Evolutionary conservation across 140 eudicot genomes (phyloP), one percentile per base, ranked within the genome.

Genomic region (Flaveria floridana): DNA sequence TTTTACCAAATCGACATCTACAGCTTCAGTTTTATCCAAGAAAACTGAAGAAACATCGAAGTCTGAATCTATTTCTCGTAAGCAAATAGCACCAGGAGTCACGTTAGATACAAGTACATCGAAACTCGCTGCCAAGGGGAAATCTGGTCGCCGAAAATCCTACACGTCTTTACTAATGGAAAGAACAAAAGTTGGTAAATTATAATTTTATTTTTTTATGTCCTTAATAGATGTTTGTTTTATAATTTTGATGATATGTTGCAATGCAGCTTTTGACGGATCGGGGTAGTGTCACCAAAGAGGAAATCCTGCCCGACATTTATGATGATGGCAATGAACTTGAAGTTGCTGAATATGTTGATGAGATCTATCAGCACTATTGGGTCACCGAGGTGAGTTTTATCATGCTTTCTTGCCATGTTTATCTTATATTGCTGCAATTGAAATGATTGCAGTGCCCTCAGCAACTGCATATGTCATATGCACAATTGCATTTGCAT

Each of bases 311-410:
- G 74, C 96, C 97, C 0, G 53, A 77, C 44, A 94, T 94, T 34
- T 85, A 94, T 79, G 92, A 90, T 80, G 85, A 84, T 48, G 74
- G 80, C 72, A 90, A 94, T 83, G 95, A 86, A 78, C 97, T 94
- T 75, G 99, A 94, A 84, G 99, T 90, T 82, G 78, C 90, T 70
- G 97, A 94, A 68, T 94, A 94, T 73, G 86, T 94, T 65, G 99
- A 94, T 80, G 97, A 94, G 51, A 90, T 94, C 79, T 94, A 94
- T 80, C 88, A 65, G 37, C 93, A 94, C 82, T 94, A 94, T 72
- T 94, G 99, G 99, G 91, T 85, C 71, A 85, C 89, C 81, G 99
- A 94, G 87, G 99, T 90, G 10, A 78, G 70, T 51, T 69, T 69
- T 63, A 57, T 58, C 47, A 39, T 75, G 25, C 42, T 72, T 30